These are phyloP conservation scores for Carex myosuroides DNA, from an alignment of 176 grass and related monocot genomes.

Conservation along the genomic window DNA sequence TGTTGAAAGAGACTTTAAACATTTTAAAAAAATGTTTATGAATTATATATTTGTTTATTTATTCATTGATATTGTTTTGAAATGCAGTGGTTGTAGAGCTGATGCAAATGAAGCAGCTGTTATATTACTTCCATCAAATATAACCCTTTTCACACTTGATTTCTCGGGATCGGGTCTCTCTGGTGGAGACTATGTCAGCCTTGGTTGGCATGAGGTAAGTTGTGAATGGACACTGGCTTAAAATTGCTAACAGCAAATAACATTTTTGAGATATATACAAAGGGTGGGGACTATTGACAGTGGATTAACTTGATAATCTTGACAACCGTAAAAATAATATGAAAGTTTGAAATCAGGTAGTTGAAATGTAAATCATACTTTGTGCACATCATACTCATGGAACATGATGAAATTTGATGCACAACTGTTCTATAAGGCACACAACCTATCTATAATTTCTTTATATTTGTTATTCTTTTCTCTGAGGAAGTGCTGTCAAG, in stretches of 20 bases:
- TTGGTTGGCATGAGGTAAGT: constrained; percentile 98
- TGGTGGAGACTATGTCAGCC: constrained; percentile 87
- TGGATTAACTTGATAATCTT: not conserved
- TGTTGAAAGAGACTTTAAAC: constrained; percentile 7
- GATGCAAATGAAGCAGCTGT: constrained; percentile 94
- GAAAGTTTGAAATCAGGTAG: not conserved
- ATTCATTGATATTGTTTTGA: constrained; percentile 3
- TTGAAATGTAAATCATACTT: not conserved
- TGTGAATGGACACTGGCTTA: constrained; percentile 12
- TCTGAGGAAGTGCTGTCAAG: not conserved
- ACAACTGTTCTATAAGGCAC: not conserved
- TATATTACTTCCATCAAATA: constrained; percentile 92
- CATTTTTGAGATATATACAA: not conserved
- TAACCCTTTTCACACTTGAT: constrained; percentile 93
- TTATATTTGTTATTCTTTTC: not conserved
- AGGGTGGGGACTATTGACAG: not conserved
- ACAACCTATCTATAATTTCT: not conserved
- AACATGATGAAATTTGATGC: not conserved
- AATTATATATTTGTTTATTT: not conserved
- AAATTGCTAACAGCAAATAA: not conserved
- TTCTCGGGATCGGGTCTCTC: constrained; percentile 96
- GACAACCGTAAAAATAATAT: not conserved
- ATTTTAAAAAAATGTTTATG: constrained; percentile 6
- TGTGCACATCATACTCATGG: not conserved
- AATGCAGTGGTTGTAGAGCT: constrained; percentile 93